Evolutionary conservation across 768 basidiomycete species (phyloP).

Genomic region (Crucibulum laeve): DNA sequence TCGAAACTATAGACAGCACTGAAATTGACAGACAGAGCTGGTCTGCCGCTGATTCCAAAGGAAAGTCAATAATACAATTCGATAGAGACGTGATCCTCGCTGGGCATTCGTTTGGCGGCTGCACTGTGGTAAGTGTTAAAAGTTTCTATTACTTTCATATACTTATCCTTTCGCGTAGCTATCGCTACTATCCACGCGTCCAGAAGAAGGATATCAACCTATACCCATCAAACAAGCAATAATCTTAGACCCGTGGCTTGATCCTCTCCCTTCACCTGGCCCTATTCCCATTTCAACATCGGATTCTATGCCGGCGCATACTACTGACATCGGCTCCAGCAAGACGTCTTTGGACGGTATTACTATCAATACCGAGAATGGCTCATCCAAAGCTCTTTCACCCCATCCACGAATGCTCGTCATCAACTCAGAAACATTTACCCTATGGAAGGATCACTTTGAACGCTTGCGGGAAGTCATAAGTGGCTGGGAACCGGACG

Average conservation of each 20-base stretch:
- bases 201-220: constrained; percentile 31
- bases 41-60: constrained; percentile 18
- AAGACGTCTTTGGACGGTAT: constrained; percentile 4
- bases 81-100: constrained; percentile 31
- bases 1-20: constrained; percentile 33
- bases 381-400: constrained; percentile 3
- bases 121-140: constrained; percentile 32
- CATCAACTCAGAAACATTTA: constrained; percentile 75
- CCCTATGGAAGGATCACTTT: constrained; percentile 78
- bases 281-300: constrained; percentile 28
- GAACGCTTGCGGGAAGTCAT: constrained; percentile 49
- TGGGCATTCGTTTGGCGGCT: constrained; percentile 46
- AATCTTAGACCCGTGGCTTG: constrained; percentile 82
- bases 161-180: constrained; percentile 33
- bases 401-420: constrained; percentile 45
- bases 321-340: constrained; percentile 1
- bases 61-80: constrained; percentile 23
- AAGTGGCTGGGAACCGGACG: constrained; percentile 47
- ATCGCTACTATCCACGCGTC: constrained; percentile 47
- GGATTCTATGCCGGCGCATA: constrained; percentile 2
- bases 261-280: constrained; percentile 63
- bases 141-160: neutral
- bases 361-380: constrained; percentile 4
- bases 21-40: constrained; percentile 36
- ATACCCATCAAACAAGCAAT: constrained; percentile 58